Evolutionary conservation across 2,329 filamentous ascomycete genomes (phyloP), one percentile per base, ranked within the genome.

Genomic region (Claviceps spartinae): DNA sequence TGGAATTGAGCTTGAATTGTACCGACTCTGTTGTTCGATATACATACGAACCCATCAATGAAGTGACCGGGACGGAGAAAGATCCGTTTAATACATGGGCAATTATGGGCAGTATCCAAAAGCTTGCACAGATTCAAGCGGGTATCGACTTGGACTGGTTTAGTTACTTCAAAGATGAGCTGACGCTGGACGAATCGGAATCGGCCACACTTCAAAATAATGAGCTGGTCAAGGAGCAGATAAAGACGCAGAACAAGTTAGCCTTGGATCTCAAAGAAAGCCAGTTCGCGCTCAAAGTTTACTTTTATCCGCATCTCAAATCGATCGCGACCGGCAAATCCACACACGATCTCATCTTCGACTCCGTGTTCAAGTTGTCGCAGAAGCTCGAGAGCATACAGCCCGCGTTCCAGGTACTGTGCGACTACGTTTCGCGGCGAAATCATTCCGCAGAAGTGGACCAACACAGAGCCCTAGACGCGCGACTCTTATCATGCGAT

Each of bases 1-100:
- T 51, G 1, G 50, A 51, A 14, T 37, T 51, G n/a, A 51, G 50
- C 36, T 30, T 51, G 5, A 51, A 51, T 16, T 51, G 37, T 18
- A 30, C 37, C 8, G 24, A 51, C 9, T 48, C 50, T 5, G 14
- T 48, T 1, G 43, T 51, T 16, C 50, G 50, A n/a, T 51, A 47
- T 14, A 47, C 50, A 22, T 51, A 42, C 36, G 50, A 51, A 5
- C 50, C 50, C 18, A 47, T 47, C 24, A 36, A 24, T 3, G 43
- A n/a, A 3, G 22, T 13, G 22, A 51, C 43, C 2, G 50, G 50
- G 14, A 51, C 49, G 3, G 40, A 41, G 0, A 16, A 46, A 18
- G 49, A 51, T 34, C 43, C 43, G 20, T 47, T 40, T 16, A 51
- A 51, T 34, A 40, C 49, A 4, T n/a, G 30, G 6, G 49, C 49